Evolutionary conservation across 345 rosid genomes (phyloP), one percentile per base, ranked within the genome.

Genomic region (Gossypium rotundifolium): DNA sequence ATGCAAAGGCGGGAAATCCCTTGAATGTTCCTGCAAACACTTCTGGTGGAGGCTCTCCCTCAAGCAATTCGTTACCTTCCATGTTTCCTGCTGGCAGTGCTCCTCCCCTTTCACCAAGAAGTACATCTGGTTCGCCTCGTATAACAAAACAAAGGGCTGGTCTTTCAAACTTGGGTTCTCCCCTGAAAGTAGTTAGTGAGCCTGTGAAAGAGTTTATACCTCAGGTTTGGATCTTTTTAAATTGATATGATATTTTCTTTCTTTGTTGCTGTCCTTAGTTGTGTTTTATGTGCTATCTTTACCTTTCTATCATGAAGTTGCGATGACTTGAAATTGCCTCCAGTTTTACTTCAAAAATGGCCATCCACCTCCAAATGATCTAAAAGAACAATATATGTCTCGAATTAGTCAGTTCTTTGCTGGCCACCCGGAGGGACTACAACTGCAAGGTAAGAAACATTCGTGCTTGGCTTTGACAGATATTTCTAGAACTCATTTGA

Each of bases 261-360:
- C 57, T 59, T 22, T 48, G 44, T 22, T 23, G 52, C 22, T 20
- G 57, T 23, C 23, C 44, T 51, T 78, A 44, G n/a, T 27, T 38
- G 70, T 74, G 42, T 62, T 63, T 27, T 25, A 44, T 46, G 10
- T 72, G 62, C 79, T 40, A 14, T 46, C 45, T 42, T 58, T 54
- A 4, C 42, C 70, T 38, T 72, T 59, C 16, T 5, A 23, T n/a
- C 71, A 46, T 11, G 51, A 49, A 74, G 61, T 62, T 1, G 13
- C 52, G 42, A 17, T 74, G 20, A 54, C 25, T 65, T 83, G 23
- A 69, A 69, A 80, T 79, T 85, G 60, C 67, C 75, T 86, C 83
- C 85, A 95, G 99, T 95, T 95, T 87, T 95, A 95, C 82, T 95
- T 95, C 83, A 88, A 85, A 86, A 81, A 93, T 85, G 99, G 99